Evolutionary conservation across 2,329 filamentous ascomycete genomes (phyloP), one percentile per base, ranked within the genome.

Genomic region (Huntiella savannae): DNA sequence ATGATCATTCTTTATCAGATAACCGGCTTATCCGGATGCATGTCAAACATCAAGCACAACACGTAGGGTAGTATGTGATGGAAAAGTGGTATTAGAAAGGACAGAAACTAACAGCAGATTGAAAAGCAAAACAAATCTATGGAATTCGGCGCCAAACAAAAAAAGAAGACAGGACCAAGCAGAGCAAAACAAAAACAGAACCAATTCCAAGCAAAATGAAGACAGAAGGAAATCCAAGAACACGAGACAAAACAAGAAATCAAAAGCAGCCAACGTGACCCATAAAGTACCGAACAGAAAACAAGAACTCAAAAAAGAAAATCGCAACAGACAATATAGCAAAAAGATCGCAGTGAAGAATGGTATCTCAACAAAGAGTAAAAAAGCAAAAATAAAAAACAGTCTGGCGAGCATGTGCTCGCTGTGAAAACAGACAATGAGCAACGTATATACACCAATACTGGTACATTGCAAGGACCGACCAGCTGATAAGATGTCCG

Each of bases 291-390:
- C 50, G 50, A 45, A 52, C 50, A 49, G 46, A 45, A 56, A 48
- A 54, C 45, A 49, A 47, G 34, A 39, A 28, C 13, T 38, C 35
- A 15, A 49, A 45, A 51, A 38, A 35, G 12, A 33, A 47, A 45
- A 59, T 64, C 42, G 51, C 40, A 48, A 58, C 60, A 62, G 59
- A 61, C 58, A 60, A 61, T 56, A 54, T 57, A 60, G 60, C 64
- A 58, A 43, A 43, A 17, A 34, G 3, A 37, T 37, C 6, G 35
- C 35, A 37, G 56, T 56, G 57, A 16, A 40, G 37, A 58, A 58
- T 59, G 57, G 56, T 58, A 56, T 60, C 60, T 54, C 54, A 56
- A 57, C 53, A 57, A 57, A 54, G 54, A 55, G 55, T 49, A 51
- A 53, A 62, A 55, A 57, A 53, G 55, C 44, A 51, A 55, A 62